A percentile compares a stretch with the other conserved stretches of the same genome.
Evolutionary conservation across 345 rosid species (phyloP).

Genomic region (Atalantia buxifolia): DNA sequence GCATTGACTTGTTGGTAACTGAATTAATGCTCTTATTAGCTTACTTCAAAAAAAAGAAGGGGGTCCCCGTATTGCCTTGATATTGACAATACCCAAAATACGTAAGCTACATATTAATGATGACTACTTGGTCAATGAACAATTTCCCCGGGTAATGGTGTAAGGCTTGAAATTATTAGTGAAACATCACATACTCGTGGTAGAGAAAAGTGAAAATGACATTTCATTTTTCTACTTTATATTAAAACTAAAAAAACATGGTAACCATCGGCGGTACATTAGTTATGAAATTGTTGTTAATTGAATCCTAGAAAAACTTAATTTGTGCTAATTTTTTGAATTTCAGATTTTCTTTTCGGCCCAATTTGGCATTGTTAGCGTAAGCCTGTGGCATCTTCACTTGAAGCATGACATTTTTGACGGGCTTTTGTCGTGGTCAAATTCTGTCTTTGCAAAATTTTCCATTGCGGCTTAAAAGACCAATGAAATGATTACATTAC

Average conservation of each 20-base stretch:
- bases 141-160: not conserved
- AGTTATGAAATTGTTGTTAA: not conserved
- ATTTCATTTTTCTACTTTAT: not conserved
- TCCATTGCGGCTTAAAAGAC: not conserved
- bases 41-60: not conserved
- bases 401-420: not conserved
- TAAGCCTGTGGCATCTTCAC: not conserved
- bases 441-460: not conserved
- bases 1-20: slow-evolving; percentile 27
- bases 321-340: not conserved
- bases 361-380: not conserved
- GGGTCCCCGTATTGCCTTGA: slow-evolving; percentile 8
- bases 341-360: not conserved
- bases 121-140: slow-evolving; percentile 13
- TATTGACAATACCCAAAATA: slow-evolving; percentile 7
- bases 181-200: not conserved
- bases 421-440: not conserved
- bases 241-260: not conserved
- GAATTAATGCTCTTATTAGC: slow-evolving; percentile 16
- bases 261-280: not conserved
- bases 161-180: not conserved
- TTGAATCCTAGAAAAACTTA: not conserved
- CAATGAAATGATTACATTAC: not conserved
- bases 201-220: not conserved
- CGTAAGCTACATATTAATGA: slow-evolving; percentile 1